A percentile compares a stretch with the other conserved stretches of the same genome.
Conservation (phyloP, 441 rosid genomes). For the Daphne laureola region DNA sequence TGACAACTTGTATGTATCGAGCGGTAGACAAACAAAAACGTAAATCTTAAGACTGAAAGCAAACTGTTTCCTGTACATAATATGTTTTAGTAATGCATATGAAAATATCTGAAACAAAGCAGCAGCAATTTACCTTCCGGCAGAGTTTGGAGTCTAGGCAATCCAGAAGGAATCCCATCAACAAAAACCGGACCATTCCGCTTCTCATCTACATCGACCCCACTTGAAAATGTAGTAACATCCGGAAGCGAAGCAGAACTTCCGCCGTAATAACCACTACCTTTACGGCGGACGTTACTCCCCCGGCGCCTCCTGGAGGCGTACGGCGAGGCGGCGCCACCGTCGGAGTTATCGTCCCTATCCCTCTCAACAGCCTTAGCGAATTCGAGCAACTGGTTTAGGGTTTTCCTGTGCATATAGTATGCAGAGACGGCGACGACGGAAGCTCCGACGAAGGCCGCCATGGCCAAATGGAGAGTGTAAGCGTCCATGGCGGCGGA, state of each 20-base stretch:
- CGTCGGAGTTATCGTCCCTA: not conserved
- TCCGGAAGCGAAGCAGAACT: slow-evolving; percentile 71
- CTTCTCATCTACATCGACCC: slow-evolving; percentile 45
- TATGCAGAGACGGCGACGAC: slow-evolving; percentile 83
- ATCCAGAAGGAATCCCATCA: slow-evolving; percentile 72
- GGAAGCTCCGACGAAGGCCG: slow-evolving; percentile 92
- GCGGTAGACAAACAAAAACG: too few relatives aligned
- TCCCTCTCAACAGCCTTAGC: slow-evolving; percentile 61
- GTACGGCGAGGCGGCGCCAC: slow-evolving; percentile 28
- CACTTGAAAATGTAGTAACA: slow-evolving; percentile 49
- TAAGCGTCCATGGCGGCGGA: slow-evolving; percentile 46
- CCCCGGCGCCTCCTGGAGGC: slow-evolving; percentile 39
- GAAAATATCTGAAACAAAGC: not conserved
- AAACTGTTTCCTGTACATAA: too few relatives aligned
- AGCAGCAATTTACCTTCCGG: slow-evolving; percentile 55
- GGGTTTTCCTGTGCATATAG: slow-evolving; percentile 85
- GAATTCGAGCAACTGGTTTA: slow-evolving; percentile 73
- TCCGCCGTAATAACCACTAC: slow-evolving; percentile 42
- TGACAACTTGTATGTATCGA: too few relatives aligned
- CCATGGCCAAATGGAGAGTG: too few relatives aligned
- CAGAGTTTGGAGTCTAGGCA: slow-evolving; percentile 75
- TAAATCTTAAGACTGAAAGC: too few relatives aligned
- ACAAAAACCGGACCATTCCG: slow-evolving; percentile 49
- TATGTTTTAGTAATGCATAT: not conserved
- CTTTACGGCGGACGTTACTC: slow-evolving; percentile 32